Base-by-base conservation (phyloP, 2,329 filamentous ascomycete genomes). In the Penicillium olsonii region DNA sequence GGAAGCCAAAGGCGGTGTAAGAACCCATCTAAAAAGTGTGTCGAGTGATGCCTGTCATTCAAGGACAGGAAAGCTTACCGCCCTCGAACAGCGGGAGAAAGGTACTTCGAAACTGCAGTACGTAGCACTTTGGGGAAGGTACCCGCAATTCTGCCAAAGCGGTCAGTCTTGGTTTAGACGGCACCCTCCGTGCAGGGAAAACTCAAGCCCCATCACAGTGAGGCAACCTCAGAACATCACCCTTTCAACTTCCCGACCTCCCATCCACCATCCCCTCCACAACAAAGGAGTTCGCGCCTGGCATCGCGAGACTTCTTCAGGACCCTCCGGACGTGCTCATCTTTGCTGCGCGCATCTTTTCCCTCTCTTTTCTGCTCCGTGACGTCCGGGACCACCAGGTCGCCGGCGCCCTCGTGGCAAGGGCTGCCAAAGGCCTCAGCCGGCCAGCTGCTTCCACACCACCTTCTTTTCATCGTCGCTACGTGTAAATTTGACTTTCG, bases 371-470 rank as follows among this genome's bases (percentile, higher is more conserved):
- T 45, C 43, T 57, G 60, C 64, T 66, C 64, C 64, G 66, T 64
- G 62, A 67, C 66, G 61, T 67, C 62, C 60, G 67, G 67, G 62
- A 60, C 67, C 56, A 46, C 40, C 59, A 61, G 68, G 68, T 69
- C 68, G 63, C 67, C 65, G 72, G 70, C 72, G 71, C 71, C 72
- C 72, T 73, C 67, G 71, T 72, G 71, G 71, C 72, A 75, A 73
- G 72, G 71, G 71, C 71, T 72, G 72, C 71, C 72, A 70, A 66
- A 72, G 67, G 69, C 70, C 70, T 72, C 66, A 68, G 58, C 61
- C 67, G 70, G 70, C 71, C 68, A 68, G 66, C 65, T 64, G 64
- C 61, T 67, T 63, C 56, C 58, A 60, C 57, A 55, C 47, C 48
- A 58, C 62, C 50, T 52, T 63, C 56, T 57, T 65, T 66, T 65